phyloP scores from a whole-genome alignment of 495 filamentous ascomycete species.

The Penicillium cataractarum region DNA sequence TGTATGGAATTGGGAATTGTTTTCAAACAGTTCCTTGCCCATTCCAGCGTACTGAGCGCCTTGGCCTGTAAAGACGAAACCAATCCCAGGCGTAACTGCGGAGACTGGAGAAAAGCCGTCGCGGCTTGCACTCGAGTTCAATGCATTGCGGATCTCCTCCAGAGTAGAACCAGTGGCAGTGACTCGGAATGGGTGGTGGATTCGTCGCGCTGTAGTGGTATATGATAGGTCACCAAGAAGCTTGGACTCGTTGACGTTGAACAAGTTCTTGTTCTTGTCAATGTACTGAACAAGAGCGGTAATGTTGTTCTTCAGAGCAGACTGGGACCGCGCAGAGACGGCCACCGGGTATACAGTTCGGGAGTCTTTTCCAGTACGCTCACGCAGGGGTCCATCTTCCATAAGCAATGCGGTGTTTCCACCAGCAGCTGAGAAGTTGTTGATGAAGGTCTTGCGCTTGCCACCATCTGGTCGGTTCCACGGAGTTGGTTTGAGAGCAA shows the following conservation, averaged over 20 bases:
- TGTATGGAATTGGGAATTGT: constrained; percentile 66
- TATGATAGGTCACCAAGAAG: constrained; percentile 63
- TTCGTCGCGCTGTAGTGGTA: constrained; percentile 80
- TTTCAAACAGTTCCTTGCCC: constrained; percentile 69
- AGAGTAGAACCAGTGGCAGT: constrained; percentile 55
- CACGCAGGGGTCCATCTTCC: constrained; percentile 54
- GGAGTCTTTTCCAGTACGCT: constrained; percentile 52
- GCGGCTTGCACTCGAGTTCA: constrained; percentile 33
- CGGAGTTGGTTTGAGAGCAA: constrained; percentile 60
- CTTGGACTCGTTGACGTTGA: constrained; percentile 43
- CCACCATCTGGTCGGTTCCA: constrained; percentile 65
- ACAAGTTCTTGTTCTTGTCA: constrained; percentile 48
- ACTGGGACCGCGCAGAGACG: constrained; percentile 57
- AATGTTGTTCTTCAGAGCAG: constrained; percentile 59
- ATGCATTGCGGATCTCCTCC: constrained; percentile 35
- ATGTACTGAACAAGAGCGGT: constrained; percentile 54
- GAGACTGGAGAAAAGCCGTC: constrained; percentile 33
- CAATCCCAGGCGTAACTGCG: constrained; percentile 52
- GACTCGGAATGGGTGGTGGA: constrained; percentile 78
- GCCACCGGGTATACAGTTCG: constrained; percentile 53
- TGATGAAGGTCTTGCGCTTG: constrained; percentile 66
- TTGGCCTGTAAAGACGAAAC: constrained; percentile 64
- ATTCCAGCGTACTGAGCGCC: constrained; percentile 61
- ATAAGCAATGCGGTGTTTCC: constrained; percentile 58
- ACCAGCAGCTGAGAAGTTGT: constrained; percentile 68